A percentile compares a stretch with the other conserved stretches of the same genome.
Conservation (phyloP, 495 filamentous ascomycete genomes). For the Chlorociboria aeruginascens region DNA sequence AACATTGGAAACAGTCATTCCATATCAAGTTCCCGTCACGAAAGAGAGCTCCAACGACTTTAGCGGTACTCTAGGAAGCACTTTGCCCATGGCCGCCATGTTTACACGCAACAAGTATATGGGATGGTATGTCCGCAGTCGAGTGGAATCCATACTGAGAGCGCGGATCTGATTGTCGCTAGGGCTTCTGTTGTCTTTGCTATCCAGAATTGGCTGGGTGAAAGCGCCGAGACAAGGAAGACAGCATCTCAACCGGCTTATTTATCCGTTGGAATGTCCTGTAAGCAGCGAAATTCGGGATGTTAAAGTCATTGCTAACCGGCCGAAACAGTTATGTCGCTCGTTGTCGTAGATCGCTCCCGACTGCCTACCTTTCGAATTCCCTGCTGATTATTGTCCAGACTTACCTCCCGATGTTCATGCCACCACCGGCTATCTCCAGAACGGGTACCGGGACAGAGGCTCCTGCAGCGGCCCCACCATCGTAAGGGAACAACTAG, state of each 20-base stretch:
- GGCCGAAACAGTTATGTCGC: slow-evolving; percentile 52
- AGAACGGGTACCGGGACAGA: slow-evolving; percentile 16
- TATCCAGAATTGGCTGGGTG: slow-evolving; percentile 75
- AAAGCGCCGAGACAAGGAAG: slow-evolving; percentile 63
- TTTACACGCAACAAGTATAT: slow-evolving; percentile 85
- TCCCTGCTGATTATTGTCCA: not conserved
- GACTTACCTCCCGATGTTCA: slow-evolving; percentile 75
- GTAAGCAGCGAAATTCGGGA: slow-evolving; percentile 37
- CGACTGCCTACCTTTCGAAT: slow-evolving; percentile 27
- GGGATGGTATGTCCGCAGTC: slow-evolving; percentile 52
- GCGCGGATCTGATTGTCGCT: slow-evolving; percentile 5
- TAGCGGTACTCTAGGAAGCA: slow-evolving; percentile 63
- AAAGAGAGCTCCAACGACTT: slow-evolving; percentile 35
- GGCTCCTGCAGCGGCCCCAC: slow-evolving; percentile 11
- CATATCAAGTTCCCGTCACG: slow-evolving; percentile 33
- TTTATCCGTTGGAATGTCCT: slow-evolving; percentile 74
- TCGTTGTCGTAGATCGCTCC: slow-evolving; percentile 37
- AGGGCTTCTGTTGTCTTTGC: slow-evolving; percentile 79
- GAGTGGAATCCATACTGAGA: not conserved
- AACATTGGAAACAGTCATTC: slow-evolving; percentile 28
- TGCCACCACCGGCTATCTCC: slow-evolving; percentile 42
- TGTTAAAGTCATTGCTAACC: slow-evolving; percentile 14
- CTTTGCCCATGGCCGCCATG: slow-evolving; percentile 88
- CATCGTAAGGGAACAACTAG: not conserved
- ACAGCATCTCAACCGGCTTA: slow-evolving; percentile 62